Evolutionary conservation across 371 early-diverging fungal species (phyloP).

Genomic region (Dichotomocladium elegans): DNA sequence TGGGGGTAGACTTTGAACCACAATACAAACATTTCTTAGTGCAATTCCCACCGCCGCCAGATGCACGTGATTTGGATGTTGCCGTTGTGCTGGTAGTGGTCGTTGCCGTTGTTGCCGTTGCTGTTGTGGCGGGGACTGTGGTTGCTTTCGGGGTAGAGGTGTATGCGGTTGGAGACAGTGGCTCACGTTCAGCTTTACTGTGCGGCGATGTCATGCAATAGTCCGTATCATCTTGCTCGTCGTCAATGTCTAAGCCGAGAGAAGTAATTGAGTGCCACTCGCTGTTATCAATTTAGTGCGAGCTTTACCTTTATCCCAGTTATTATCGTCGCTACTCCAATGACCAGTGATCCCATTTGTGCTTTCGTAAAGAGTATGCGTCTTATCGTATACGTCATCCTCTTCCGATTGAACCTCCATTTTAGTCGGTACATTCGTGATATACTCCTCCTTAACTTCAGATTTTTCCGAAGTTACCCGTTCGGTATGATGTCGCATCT

Average conservation of each 20-base stretch:
- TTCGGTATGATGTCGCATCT: conserved; percentile 28
- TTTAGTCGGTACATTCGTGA: conserved; percentile 2
- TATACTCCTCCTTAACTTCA: conserved; percentile 5
- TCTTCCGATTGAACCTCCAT: conserved; percentile 8
- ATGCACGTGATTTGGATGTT: not conserved
- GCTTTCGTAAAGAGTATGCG: not conserved
- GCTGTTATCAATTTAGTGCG: too few species aligned
- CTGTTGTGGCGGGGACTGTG: not conserved
- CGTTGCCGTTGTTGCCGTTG: not conserved
- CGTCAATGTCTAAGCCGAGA: conserved; percentile 1
- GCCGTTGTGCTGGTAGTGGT: not conserved
- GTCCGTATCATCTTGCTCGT: conserved; percentile 2
- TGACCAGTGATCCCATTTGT: not conserved
- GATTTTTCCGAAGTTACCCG: conserved; percentile 16
- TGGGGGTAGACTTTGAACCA: conserved; percentile 77
- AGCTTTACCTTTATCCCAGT: not conserved
- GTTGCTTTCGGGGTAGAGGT: not conserved
- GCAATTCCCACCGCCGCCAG: not conserved
- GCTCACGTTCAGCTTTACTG: conserved; percentile 2
- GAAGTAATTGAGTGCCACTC: too few species aligned
- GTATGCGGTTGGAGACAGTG: not conserved
- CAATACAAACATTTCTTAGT: conserved; percentile 72
- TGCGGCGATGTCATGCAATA: conserved; percentile 7
- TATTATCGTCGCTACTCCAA: not conserved
- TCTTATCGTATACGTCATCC: conserved; percentile 1